phyloP scores from a whole-genome alignment of 176 grass and related monocot species.

The Zoysia pacifica region DNA sequence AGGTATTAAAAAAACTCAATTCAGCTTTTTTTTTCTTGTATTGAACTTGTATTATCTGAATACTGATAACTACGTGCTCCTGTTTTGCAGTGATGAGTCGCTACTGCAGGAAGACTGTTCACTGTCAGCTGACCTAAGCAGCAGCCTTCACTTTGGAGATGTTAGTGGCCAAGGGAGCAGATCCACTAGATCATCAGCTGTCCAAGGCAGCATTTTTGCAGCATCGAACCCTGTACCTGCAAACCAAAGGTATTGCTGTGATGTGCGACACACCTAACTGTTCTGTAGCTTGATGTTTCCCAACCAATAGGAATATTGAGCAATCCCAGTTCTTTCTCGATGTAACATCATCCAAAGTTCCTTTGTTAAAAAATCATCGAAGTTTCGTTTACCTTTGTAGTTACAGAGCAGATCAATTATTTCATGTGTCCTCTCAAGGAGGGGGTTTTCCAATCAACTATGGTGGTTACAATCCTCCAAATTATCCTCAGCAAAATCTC shows the following conservation, averaged over 20 bases:
- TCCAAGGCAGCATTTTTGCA: constrained; percentile 56
- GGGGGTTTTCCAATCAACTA: constrained; percentile 38
- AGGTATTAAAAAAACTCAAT: constrained; percentile 58
- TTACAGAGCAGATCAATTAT: constrained; percentile 50
- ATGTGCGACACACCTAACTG: neutral
- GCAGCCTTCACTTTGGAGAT: constrained; percentile 47
- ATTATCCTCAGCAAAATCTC: constrained; percentile 46
- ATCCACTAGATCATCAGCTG: constrained; percentile 45
- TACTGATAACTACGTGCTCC: constrained; percentile 1
- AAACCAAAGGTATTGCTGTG: constrained; percentile 64
- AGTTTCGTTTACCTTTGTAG: constrained; percentile 17
- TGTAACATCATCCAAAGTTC: neutral
- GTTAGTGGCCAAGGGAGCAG: constrained; percentile 34
- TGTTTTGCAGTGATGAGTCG: constrained; percentile 76
- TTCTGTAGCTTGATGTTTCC: neutral
- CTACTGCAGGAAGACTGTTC: constrained; percentile 88
- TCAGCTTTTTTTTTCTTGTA: constrained; percentile 23
- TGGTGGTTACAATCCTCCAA: constrained; percentile 31
- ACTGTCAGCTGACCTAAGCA: constrained; percentile 66
- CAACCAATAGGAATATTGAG: neutral
- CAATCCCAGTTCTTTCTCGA: neutral
- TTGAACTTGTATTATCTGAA: constrained; percentile 17
- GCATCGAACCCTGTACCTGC: constrained; percentile 55
- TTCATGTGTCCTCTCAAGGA: constrained; percentile 37
- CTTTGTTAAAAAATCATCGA: no score